A percentile compares a stretch with the other conserved stretches of the same genome.
Conservation (phyloP, 805 yeast genomes). For the Kurtzmaniella cleridarum region DNA sequence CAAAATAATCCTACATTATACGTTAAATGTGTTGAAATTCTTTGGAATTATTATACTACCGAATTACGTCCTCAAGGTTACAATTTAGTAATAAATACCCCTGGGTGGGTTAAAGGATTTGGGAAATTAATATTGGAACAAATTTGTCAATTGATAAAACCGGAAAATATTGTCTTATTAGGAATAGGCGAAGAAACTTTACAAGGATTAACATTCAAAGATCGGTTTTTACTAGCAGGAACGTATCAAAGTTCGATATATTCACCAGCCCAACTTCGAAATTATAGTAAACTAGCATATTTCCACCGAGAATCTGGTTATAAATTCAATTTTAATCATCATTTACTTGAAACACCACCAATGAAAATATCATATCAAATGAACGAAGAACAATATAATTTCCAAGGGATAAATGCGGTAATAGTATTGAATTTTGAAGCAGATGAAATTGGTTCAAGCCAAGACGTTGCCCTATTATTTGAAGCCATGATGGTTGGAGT, state of each 20-base stretch:
- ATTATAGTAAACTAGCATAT: constrained; percentile 45
- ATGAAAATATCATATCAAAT: constrained; percentile 22
- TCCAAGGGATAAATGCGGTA: constrained; percentile 21
- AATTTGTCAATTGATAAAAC: constrained; percentile 40
- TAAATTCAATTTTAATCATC: constrained; percentile 18
- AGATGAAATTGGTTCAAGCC: constrained; percentile 11
- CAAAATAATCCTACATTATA: constrained; percentile 60
- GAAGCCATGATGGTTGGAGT: constrained; percentile 41
- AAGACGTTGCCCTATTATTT: constrained; percentile 24
- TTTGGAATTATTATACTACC: constrained; percentile 29
- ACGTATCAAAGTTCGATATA: constrained; percentile 27
- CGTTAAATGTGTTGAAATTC: constrained; percentile 32
- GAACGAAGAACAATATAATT: constrained; percentile 1
- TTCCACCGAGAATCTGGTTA: constrained; percentile 38
- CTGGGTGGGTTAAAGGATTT: constrained; percentile 90
- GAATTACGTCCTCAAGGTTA: constrained; percentile 15
- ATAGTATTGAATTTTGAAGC: constrained; percentile 18
- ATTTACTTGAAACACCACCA: constrained; percentile 20
- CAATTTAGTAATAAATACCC: constrained; percentile 64
- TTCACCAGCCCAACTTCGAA: constrained; percentile 49
- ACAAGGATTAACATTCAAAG: constrained; percentile 20
- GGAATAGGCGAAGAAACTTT: constrained; percentile 18
- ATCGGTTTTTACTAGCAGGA: constrained; percentile 29
- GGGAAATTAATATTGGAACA: constrained; percentile 63
- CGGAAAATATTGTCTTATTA: constrained; percentile 55